Evolutionary conservation across 305 asterid species (phyloP), one percentile per base, ranked within the genome.

Genomic region (Fraxinus paxiana): DNA sequence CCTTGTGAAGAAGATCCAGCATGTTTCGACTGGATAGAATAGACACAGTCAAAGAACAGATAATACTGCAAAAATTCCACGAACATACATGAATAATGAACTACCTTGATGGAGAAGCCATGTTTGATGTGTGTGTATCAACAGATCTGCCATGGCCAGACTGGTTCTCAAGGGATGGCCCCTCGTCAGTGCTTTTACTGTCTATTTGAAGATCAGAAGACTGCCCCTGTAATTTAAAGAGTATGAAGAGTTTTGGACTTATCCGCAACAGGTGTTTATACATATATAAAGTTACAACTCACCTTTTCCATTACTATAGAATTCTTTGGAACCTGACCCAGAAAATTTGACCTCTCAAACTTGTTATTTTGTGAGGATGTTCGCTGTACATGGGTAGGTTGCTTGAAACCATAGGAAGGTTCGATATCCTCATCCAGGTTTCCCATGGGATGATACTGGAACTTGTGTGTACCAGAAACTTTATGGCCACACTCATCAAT

Each of bases 371-470:
- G 91, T 83, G 69, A 88, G 72, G 89, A 59, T 76, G 86, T 79
- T 78, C 85, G 82, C 82, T 83, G 88, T 77, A 83, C 76, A 67
- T 78, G 88, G 51, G 84, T 75, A 54, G 90, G 89, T 78, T 89
- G 91, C 86, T 90, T 89, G 83, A 74, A 74, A 43, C 84, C 92
- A 84, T 63, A 41, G 59, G 85, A 37, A 85, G 87, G 85, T 78
- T 86, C 92, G 46, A 54, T 86, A 82, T 88, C 88, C 82, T 88
- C 92, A 81, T 90, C 95, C 87, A 89, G 76, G 83, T 93, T 90
- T 78, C 97, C 97, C 97, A 95, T 88, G 82, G 98, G 97, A 88
- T 93, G 97, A 87, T 87, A 86, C 82, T 89, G 97, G 90, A 93
- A 91, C 84, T 93, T 93, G 77, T 89, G 91, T 76, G 91, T 86